Base-by-base conservation (phyloP, 2,329 filamentous ascomycete genomes). In the Xylariomycetidae sp. region DNA sequence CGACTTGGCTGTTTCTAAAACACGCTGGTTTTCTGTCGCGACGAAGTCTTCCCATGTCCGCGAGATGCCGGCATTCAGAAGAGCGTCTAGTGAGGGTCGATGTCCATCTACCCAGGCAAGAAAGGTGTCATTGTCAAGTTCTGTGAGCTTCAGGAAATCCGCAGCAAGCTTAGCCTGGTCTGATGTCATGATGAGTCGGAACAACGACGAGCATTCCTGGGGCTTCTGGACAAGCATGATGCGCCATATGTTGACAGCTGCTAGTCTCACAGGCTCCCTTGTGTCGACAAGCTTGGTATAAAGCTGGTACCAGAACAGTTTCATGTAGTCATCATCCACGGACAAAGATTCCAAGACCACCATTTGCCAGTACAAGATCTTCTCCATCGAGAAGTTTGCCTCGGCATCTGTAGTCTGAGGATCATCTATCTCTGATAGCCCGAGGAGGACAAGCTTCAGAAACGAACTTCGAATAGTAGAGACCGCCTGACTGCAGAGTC, bases 311-410 rank as follows among this genome's bases (percentile, higher is more conserved):
- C 88, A 96, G 26, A 97, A 77, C 20, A 96, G 71, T 43, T 83
- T 84, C 50, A 96, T 74, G 51, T 86, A 85, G 8, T 87, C 81
- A n/a, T 85, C 78, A 27, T 95, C 88, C 6, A 76, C 70, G 3
- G 85, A 83, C 12, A 92, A 78, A 4, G 82, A 79, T 3, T 81
- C 82, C 12, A 98, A 67, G 12, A 98, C 79, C 13, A 95, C 85
- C 14, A 87, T 88, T 57, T 97, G 92, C 92, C 92, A 98, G 58
- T 96, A 97, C 0, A 87, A 79, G 49, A 98, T 77, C 54, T 88
- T 90, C 39, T 86, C 75, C 59, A 98, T 76, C 37, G 94, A 88
- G 1, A 73, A 66, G 16, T 83, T 72, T 1, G 80, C 78, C 30
- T 87, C 80, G 6, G 63, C 56, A 37, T 83, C 75, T 3, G 72